Percentiles rank a stretch among this genome's conserved stretches.
phyloP scores from a whole-genome alignment of 228 moss, liverwort and hornwort species.

The Sphagnum fallax region DNA sequence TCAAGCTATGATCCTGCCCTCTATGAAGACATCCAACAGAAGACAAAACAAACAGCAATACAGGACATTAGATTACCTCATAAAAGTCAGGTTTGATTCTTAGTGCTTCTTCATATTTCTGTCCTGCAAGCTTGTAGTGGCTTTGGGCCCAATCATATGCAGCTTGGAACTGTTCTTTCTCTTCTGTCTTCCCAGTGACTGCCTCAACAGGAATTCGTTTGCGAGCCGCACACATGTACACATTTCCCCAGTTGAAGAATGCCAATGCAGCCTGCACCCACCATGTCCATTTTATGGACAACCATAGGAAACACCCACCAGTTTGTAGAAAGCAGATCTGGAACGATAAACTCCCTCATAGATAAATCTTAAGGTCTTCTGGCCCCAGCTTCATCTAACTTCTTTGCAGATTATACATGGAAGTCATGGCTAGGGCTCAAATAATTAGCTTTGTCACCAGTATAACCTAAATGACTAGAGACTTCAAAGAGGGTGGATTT shows the following conservation, averaged over 20 bases:
- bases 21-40: neutral
- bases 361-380: no score
- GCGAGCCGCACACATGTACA: constrained; percentile 56
- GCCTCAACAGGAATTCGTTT: constrained; percentile 43
- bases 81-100: constrained; percentile 52
- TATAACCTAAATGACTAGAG: no score
- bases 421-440: no score
- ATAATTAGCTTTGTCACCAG: no score
- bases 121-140: constrained; percentile 44
- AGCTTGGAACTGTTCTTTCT: constrained; percentile 32
- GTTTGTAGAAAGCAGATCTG: no score
- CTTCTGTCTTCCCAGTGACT: constrained; percentile 18
- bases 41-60: no score
- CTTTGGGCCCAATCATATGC: constrained; percentile 52
- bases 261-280: constrained; percentile 37
- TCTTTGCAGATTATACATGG: no score
- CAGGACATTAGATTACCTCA: constrained; percentile 19
- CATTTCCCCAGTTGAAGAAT: constrained; percentile 56
- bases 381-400: no score
- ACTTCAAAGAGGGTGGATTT: no score
- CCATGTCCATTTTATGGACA: neutral
- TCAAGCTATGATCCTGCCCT: neutral
- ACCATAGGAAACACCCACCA: neutral
- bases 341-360: no score
- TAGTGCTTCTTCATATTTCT: constrained; percentile 50